phyloP scores from a whole-genome alignment of 352 stramenopile species.

The Phytophthora multivora region DNA sequence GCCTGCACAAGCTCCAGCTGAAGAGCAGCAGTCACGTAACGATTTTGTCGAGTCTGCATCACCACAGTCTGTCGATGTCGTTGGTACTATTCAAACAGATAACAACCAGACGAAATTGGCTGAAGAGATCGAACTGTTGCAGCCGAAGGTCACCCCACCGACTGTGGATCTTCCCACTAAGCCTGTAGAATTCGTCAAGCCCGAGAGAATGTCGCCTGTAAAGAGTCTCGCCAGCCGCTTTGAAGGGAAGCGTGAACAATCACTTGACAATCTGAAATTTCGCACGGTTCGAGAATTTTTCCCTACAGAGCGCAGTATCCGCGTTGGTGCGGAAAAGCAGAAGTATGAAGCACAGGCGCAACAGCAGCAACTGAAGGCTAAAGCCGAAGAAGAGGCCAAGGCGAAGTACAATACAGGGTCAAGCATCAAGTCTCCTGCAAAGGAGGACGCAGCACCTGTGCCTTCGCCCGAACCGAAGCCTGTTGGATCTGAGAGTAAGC shows the following conservation, averaged over 20 bases:
- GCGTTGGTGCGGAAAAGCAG: slow-evolving; percentile 40
- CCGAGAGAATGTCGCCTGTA: slow-evolving; percentile 40
- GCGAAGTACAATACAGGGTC: slow-evolving; percentile 33
- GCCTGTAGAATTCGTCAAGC: slow-evolving; percentile 1
- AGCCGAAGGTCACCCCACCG: slow-evolving; percentile 9
- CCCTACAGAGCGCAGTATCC: slow-evolving; percentile 38
- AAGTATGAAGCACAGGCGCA: slow-evolving; percentile 41
- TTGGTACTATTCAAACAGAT: neutral
- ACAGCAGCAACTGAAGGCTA: slow-evolving; percentile 38
- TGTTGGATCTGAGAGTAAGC: neutral
- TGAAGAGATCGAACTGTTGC: slow-evolving; percentile 16
- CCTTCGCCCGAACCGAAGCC: slow-evolving; percentile 1
- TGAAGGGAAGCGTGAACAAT: slow-evolving; percentile 44
- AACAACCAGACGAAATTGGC: neutral
- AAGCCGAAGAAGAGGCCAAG: slow-evolving; percentile 39
- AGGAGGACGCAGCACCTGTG: neutral
- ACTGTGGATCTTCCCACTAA: slow-evolving; percentile 7
- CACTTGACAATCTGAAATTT: slow-evolving; percentile 43
- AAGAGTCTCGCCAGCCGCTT: slow-evolving; percentile 47
- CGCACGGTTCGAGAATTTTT: slow-evolving; percentile 48
- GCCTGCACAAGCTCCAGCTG: neutral
- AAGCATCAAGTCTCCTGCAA: slow-evolving; percentile 23
- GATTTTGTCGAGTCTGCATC: neutral
- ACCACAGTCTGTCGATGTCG: neutral
- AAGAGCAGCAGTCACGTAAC: neutral